Conservation (phyloP, 2,329 filamentous ascomycete genomes). For the Lecanosticta acicola region DNA sequence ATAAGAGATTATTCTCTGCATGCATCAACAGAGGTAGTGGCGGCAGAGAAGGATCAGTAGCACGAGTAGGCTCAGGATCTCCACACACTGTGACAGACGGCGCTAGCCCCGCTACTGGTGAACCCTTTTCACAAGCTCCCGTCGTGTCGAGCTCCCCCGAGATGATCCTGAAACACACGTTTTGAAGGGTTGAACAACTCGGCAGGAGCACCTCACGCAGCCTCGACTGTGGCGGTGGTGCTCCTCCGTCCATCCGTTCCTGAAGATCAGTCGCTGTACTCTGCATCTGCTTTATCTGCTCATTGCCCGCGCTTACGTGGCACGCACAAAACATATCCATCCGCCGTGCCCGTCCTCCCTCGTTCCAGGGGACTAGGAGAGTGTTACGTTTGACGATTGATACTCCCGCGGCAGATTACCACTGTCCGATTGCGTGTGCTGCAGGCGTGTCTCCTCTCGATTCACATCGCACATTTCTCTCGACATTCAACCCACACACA, state of each 20-base stretch:
- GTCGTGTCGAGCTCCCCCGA: neutral
- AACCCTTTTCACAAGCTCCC: neutral
- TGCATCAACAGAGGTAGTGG: too few relatives aligned
- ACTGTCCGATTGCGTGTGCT: too few relatives aligned
- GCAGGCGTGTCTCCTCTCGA: too few relatives aligned
- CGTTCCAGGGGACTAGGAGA: neutral
- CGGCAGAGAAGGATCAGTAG: neutral
- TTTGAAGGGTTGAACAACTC: neutral
- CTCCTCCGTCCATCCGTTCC: neutral
- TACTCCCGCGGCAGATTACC: too few relatives aligned
- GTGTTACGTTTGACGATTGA: neutral
- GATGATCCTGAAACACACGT: neutral
- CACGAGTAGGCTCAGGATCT: neutral
- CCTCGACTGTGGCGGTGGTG: too few relatives aligned
- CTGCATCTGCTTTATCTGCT: neutral
- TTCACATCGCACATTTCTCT: too few relatives aligned
- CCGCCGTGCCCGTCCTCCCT: neutral
- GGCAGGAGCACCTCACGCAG: neutral
- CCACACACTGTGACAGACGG: neutral
- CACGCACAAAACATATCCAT: constrained; percentile 4
- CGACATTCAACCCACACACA: too few relatives aligned
- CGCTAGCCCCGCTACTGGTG: too few relatives aligned
- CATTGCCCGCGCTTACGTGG: constrained; percentile 6
- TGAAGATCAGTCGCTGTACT: neutral
- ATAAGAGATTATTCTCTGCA: too few relatives aligned